Conservation (phyloP, 2,329 filamentous ascomycete genomes). For the Phialophora macrospora region DNA sequence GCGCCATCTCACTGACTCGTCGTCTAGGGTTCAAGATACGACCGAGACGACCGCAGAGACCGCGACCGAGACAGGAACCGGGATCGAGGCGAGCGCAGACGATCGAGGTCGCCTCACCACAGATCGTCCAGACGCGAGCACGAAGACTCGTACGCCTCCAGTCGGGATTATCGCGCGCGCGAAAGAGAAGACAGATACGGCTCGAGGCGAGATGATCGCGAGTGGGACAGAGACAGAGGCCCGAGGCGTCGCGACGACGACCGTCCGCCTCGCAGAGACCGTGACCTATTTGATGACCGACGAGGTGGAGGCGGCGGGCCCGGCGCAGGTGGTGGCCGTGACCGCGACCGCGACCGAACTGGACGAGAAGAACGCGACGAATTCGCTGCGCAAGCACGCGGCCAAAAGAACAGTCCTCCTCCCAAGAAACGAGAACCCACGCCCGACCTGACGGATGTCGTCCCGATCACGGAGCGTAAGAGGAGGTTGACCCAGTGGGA, state of each 20-base stretch:
- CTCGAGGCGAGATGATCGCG: conserved; percentile 69
- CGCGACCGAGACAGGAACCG: conserved; percentile 51
- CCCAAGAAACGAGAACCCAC: conserved; percentile 93
- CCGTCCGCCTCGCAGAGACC: conserved; percentile 59
- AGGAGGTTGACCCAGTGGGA: conserved; percentile 98
- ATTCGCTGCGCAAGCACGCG: conserved; percentile 54
- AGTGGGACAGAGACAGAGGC: conserved; percentile 75
- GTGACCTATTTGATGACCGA: conserved; percentile 68
- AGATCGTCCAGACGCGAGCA: conserved; percentile 71
- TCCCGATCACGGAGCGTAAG: conserved; percentile 83
- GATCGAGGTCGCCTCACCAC: conserved; percentile 85
- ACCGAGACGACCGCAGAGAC: conserved; percentile 51
- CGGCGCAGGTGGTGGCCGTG: conserved; percentile 49
- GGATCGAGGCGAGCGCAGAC: conserved; percentile 61
- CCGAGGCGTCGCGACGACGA: conserved; percentile 70
- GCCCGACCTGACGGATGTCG: conserved; percentile 85
- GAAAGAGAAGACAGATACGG: conserved; percentile 93
- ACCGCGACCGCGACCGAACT: conserved; percentile 47
- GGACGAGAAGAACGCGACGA: conserved; percentile 58
- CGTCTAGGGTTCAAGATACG: conserved; percentile 53
- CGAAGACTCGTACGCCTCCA: conserved; percentile 88
- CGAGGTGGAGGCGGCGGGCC: conserved; percentile 50
- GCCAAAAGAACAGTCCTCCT: conserved; percentile 74
- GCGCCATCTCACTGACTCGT: conserved; percentile 35
- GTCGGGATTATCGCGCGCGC: conserved; percentile 86